These are phyloP conservation scores for Phytomonas sp. DNA, from an alignment of 208 protist species.

Conservation along the genomic window DNA sequence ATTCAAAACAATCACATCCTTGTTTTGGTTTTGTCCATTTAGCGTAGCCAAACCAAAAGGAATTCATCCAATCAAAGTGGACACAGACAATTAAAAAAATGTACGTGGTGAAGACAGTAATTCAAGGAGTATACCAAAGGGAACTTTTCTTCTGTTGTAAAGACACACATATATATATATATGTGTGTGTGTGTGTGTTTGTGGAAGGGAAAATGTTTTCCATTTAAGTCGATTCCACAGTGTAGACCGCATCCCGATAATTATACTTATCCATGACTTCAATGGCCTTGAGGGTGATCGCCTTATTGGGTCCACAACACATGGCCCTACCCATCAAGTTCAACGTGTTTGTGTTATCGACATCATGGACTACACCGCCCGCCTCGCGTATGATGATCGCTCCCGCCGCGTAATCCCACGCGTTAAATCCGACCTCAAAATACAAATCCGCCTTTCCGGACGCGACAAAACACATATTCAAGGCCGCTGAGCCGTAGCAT, in stretches of 20 bases:
- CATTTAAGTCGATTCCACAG: not conserved
- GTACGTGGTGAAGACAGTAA: not conserved
- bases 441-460: slow-evolving; percentile 65
- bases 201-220: not conserved
- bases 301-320: slow-evolving; percentile 56
- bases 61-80: not conserved
- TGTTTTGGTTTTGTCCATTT: not conserved
- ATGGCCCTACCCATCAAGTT: slow-evolving; percentile 49
- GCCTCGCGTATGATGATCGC: slow-evolving; percentile 82
- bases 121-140: not conserved
- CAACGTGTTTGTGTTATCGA: slow-evolving; percentile 50
- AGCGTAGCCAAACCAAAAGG: not conserved
- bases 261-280: slow-evolving; percentile 56
- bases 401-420: slow-evolving; percentile 76
- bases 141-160: not conserved
- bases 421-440: slow-evolving; percentile 63
- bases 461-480: slow-evolving; percentile 86
- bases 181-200: too few relatives aligned
- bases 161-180: not conserved
- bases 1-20: not conserved
- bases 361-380: slow-evolving; percentile 80
- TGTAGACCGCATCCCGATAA: slow-evolving; percentile 23
- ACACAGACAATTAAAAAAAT: not conserved
- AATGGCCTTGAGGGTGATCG: slow-evolving; percentile 39
- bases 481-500: slow-evolving; percentile 53